Percentiles rank a stretch among this genome's conserved stretches.
Evolutionary conservation across 371 early-diverging fungal species (phyloP).

Genomic region (Apophysomyces elegans): DNA sequence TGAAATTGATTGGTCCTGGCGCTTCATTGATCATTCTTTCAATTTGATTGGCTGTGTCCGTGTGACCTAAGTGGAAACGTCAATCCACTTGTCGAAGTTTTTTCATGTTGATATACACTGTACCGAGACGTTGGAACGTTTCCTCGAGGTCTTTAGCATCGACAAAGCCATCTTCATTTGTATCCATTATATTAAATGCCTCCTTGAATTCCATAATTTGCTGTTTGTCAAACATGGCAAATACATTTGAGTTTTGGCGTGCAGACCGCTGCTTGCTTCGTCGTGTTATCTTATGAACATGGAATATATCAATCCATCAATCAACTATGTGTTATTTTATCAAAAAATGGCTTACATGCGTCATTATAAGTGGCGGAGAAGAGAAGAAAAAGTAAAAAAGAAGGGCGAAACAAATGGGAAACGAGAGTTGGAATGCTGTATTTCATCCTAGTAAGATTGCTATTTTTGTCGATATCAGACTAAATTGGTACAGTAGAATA

Average conservation of each 20-base stretch:
- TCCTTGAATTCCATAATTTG: constrained; percentile 97
- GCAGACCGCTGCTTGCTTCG: constrained; percentile 87
- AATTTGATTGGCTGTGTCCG: constrained; percentile 83
- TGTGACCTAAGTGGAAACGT: constrained; percentile 59
- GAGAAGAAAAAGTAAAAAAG: neutral
- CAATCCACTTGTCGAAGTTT: too few relatives aligned
- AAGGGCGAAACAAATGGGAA: neutral
- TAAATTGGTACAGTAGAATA: neutral
- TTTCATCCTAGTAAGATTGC: neutral
- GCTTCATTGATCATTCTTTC: constrained; percentile 92
- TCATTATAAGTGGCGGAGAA: neutral
- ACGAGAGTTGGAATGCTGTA: neutral
- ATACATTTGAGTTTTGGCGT: constrained; percentile 98
- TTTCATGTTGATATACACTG: neutral
- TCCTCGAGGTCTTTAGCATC: constrained; percentile 89
- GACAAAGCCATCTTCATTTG: constrained; percentile 86
- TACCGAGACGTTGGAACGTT: constrained; percentile 64
- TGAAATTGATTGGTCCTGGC: constrained; percentile 88
- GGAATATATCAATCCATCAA: neutral
- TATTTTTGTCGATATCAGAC: constrained; percentile 3
- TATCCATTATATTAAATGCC: constrained; percentile 94
- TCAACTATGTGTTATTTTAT: neutral
- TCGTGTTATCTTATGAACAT: constrained; percentile 26
- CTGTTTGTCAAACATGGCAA: constrained; percentile 97
- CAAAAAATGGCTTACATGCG: neutral